Conservation (phyloP, 345 rosid species). For the Aurinia saxatilis region DNA sequence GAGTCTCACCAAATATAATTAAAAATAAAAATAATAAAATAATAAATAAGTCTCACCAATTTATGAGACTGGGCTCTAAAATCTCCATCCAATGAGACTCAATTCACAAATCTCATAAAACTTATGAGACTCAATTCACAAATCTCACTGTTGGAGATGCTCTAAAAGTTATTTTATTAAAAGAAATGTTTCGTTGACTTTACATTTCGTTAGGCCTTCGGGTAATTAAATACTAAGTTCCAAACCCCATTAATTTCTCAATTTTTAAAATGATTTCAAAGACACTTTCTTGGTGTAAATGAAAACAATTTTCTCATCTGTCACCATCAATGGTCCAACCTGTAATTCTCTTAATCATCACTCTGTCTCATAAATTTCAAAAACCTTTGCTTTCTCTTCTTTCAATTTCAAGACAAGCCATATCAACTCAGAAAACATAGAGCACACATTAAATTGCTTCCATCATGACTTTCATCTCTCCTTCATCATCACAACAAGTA, state of each 20-base stretch:
- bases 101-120: too few species aligned
- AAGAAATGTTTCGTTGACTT: conserved; percentile 21
- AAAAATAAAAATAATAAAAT: too few species aligned
- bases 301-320: conserved; percentile 4
- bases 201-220: not conserved
- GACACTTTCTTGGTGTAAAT: not conserved
- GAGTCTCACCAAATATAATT: too few species aligned
- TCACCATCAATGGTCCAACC: conserved; percentile 30
- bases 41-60: too few species aligned
- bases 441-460: conserved; percentile 36
- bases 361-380: conserved; percentile 15
- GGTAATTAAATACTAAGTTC: conserved; percentile 5
- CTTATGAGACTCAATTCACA: too few species aligned
- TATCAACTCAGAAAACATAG: not conserved
- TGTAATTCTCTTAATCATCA: conserved; percentile 29
- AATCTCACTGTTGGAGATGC: too few species aligned
- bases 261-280: not conserved
- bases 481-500: conserved; percentile 1
- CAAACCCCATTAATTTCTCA: conserved; percentile 13
- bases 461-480: conserved; percentile 4
- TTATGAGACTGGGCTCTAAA: too few species aligned
- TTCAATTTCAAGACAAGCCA: not conserved
- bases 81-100: too few species aligned
- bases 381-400: conserved; percentile 10
- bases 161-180: not conserved